Percentiles rank a stretch among this genome's conserved stretches.
Conservation (phyloP, 2,329 filamentous ascomycete species). For the Talaromyces atroroseus region DNA sequence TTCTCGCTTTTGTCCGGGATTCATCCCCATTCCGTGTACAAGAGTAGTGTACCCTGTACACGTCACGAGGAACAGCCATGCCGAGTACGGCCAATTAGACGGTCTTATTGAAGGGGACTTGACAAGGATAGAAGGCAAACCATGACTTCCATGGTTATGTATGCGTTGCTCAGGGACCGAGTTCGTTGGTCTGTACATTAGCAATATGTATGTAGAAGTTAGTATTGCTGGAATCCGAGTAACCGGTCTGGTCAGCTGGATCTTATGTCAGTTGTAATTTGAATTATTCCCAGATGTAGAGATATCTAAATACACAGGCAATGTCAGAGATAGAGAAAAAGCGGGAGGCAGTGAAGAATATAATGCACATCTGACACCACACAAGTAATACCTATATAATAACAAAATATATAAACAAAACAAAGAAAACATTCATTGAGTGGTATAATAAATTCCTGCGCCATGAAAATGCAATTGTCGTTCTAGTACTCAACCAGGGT, state of each 20-base stretch:
- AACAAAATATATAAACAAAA: neutral
- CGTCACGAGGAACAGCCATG: slow-evolving; percentile 5
- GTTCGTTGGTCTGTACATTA: neutral
- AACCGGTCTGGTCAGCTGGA: neutral
- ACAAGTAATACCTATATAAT: neutral
- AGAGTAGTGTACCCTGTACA: neutral
- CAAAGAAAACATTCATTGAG: neutral
- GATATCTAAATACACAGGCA: slow-evolving; percentile 1
- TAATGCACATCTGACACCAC: neutral
- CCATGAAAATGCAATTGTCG: slow-evolving; percentile 5
- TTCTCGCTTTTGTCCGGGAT: neutral
- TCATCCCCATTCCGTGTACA: neutral
- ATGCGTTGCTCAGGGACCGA: neutral
- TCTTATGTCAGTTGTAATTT: neutral
- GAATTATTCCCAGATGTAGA: neutral
- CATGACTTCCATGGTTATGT: no score
- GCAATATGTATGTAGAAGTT: neutral
- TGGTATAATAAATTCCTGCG: slow-evolving; percentile 4
- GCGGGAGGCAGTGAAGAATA: neutral
- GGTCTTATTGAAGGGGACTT: neutral
- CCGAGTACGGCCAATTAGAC: neutral
- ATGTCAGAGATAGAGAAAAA: neutral
- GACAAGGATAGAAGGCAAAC: neutral
- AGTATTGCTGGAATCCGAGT: neutral
- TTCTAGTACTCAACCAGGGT: neutral